Conservation (phyloP, 2,329 filamentous ascomycete genomes). For the Pseudopyrenochaeta lycopersici region DNA sequence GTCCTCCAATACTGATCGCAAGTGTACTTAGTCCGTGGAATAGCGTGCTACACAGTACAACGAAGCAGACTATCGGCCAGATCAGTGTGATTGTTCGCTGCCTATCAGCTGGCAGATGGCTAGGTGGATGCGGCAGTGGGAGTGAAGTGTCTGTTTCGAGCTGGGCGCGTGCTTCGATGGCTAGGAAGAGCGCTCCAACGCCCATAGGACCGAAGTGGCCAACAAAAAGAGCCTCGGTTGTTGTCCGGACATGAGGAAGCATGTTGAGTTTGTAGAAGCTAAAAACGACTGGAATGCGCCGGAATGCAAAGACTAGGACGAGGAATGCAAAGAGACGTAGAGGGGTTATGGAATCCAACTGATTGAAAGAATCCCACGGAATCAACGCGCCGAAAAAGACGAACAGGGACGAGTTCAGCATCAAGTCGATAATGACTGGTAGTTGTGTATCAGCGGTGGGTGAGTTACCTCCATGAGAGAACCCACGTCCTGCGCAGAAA, state of each 20-base stretch:
- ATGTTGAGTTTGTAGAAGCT: conserved; percentile 53
- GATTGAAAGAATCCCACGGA: conserved; percentile 58
- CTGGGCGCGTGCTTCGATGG: conserved; percentile 63
- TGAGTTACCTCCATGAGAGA: conserved; percentile 64
- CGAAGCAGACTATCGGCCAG: conserved; percentile 65
- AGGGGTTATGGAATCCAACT: conserved; percentile 50
- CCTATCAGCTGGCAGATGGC: conserved; percentile 41
- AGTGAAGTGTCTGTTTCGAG: conserved; percentile 60
- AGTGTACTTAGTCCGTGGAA: conserved; percentile 64
- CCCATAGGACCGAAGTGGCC: conserved; percentile 69
- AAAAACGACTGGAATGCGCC: conserved; percentile 62
- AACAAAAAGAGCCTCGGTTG: conserved; percentile 63
- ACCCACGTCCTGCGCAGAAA: conserved; percentile 65
- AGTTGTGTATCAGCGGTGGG: conserved; percentile 56
- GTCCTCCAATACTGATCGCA: conserved; percentile 59
- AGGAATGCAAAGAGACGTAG: conserved; percentile 56
- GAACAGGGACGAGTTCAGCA: conserved; percentile 65
- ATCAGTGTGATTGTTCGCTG: conserved; percentile 56
- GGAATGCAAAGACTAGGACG: conserved; percentile 60
- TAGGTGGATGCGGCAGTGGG: conserved; percentile 56
- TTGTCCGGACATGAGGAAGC: conserved; percentile 60
- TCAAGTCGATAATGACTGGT: conserved; percentile 62
- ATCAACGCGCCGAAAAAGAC: conserved; percentile 66
- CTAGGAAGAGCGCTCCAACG: conserved; percentile 64
- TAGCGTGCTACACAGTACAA: conserved; percentile 63